A percentile compares a stretch with the other conserved stretches of the same genome.
These are phyloP conservation scores for Gloeophyllum trabeum DNA, from an alignment of 768 basidiomycete species.

Conservation along the genomic window DNA sequence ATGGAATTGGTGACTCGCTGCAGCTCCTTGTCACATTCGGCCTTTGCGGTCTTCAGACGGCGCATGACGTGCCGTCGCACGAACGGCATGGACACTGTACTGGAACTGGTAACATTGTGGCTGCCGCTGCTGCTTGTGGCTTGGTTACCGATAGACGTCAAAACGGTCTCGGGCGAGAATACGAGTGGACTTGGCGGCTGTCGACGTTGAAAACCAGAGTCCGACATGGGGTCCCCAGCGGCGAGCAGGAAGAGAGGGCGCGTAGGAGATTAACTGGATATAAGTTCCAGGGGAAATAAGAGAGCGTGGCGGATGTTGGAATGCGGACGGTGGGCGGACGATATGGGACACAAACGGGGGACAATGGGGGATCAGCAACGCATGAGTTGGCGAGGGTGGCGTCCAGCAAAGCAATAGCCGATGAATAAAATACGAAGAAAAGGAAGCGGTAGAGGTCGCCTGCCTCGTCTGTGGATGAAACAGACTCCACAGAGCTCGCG, in stretches of 20 bases:
- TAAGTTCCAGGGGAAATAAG: too few species aligned
- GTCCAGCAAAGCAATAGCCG: too few species aligned
- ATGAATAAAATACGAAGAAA: too few species aligned
- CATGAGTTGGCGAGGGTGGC: too few species aligned
- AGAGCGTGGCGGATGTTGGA: too few species aligned
- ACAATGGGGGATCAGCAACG: too few species aligned
- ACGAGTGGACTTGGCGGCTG: constrained; percentile 72
- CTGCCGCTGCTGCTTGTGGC: constrained; percentile 24
- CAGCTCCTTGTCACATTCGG: constrained; percentile 94
- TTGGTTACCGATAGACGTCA: constrained; percentile 35
- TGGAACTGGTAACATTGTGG: constrained; percentile 39
- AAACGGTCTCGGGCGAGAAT: constrained; percentile 56
- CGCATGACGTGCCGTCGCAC: constrained; percentile 89
- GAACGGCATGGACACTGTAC: constrained; percentile 86
- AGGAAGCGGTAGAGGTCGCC: too few species aligned
- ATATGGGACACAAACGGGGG: too few species aligned
- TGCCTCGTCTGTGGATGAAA: too few species aligned
- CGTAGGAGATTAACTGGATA: too few species aligned
- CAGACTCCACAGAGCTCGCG: too few species aligned
- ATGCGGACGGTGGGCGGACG: too few species aligned
- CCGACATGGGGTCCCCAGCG: not conserved
- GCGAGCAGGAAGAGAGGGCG: not conserved
- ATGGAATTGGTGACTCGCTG: constrained; percentile 90
- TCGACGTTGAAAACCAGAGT: constrained; percentile 14
- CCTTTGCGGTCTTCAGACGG: constrained; percentile 88